Base-by-base conservation (phyloP, 1,139 yeast genomes). In the Debaryomyces nepalensis region DNA sequence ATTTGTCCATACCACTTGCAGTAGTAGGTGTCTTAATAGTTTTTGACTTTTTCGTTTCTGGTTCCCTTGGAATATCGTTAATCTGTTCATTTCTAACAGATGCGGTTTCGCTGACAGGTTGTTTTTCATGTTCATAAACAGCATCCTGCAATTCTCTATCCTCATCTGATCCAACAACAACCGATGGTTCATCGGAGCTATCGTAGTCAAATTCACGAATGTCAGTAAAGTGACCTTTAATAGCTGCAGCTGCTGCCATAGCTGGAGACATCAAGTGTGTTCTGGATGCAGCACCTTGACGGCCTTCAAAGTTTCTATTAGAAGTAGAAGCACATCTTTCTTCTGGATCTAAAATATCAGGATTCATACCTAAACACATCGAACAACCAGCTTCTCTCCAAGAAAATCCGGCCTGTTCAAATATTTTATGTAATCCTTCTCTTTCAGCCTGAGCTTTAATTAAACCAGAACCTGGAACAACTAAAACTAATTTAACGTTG, bases 351-450 rank as follows among this genome's bases (percentile, higher is more conserved):
- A 93, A 79, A 57, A 93, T 91, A 73, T 93, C 99, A 31, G 98
- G 97, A 71, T 93, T 93, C 99, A 93, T 93, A 68, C 99, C 99
- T 47, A 93, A 80, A 73, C 99, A 93, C 99, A 93, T 93, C 39
- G 98, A 91, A 71, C 99, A 93, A 49, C 99, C 99, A 50, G 99
- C 98, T 73, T 93, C 99, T 75, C 99, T 86, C 99, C 99, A 93
- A 57, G 87, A 90, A 62, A 93, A 93, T 20, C 97, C 98, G 43
- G 99, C 98, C 40, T 81, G 89, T 58, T 76, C 82, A 58, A 93
- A 93, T 47, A 93, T 79, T 73, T 88, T 87, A 64, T 93, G 95
- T 44, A 93, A 78, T 41, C 99, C 99, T 71, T 93, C 99, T 51
- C 72, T 75, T 70, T 93, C 99, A 43, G 99, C 99, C 70, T 89